Evolutionary conservation across 345 rosid species (phyloP), one percentile per base, ranked within the genome.

Genomic region (Anastatica hierochuntica): DNA sequence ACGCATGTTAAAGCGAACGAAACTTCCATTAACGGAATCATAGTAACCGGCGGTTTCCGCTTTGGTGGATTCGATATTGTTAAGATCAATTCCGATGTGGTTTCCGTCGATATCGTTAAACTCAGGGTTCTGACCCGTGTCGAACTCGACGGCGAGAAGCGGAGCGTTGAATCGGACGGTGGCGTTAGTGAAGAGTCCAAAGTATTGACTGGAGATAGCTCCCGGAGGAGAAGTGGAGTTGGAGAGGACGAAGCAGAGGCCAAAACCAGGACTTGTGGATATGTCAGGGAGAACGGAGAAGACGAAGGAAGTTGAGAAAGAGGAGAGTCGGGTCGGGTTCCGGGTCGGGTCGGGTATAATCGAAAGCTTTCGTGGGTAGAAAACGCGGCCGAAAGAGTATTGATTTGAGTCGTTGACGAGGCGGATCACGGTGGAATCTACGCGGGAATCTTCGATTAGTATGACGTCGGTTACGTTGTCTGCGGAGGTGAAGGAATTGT

Each of bases 231-330:
- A 74, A 0, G 92, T 81, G 57, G 77, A 76, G 37, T 85, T 83
- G 49, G 85, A 76, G 69, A 89, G 90, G 58, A 79, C 87, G 67
- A 89, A 83, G 36, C 83, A 77, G 58, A 89, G 88, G 69, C 92
- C 97, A 20, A 85, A 83, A 4, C 94, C 92, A 0, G 97, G 95
- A 16, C 81, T 81, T 5, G 88, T 62, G 17, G 85, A 60, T 43
- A 85, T 61, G 17, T 75, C 63, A 3, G 76, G 79, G 39, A 68
- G 59, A 27, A 71, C 27, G 4, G 79, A 75, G 74, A 75, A 71
- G 60, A 75, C 50, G 41, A 75, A 75, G 31, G 90, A 74, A 49
- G 95, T 88, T 0, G 88, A 80, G 60, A 88, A 88, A 10, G 95
- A 80, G 6, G 84, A 63, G n/a, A 84, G 70, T 1, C 71, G 26